Evolutionary conservation across 2,329 filamentous ascomycete species (phyloP).

Genomic region (Capronia americana): DNA sequence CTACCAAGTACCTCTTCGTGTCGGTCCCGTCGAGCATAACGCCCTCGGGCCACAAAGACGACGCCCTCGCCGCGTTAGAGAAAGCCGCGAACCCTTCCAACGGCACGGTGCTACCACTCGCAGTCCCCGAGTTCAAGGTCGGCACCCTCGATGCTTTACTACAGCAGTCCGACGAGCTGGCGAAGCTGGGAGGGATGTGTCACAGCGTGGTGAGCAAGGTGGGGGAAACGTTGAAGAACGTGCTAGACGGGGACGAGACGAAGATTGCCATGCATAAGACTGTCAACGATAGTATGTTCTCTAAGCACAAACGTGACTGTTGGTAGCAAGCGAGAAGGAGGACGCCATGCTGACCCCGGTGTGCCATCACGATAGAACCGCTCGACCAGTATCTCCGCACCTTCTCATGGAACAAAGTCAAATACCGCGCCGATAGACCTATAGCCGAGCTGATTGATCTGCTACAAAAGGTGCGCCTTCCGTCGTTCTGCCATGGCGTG

Average conservation of each 20-base stretch:
- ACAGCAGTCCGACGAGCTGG: conserved; percentile 92
- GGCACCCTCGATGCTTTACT: conserved; percentile 93
- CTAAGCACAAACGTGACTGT: background rate
- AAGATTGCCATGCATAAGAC: conserved; percentile 86
- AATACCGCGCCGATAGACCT: conserved; percentile 91
- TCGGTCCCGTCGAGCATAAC: conserved; percentile 89
- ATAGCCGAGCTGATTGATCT: conserved; percentile 85
- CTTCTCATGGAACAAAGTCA: conserved; percentile 97
- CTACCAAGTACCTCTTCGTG: conserved; percentile 74
- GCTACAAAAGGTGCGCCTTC: conserved; percentile 74
- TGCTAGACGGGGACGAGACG: conserved; percentile 83
- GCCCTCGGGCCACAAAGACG: conserved; percentile 77
- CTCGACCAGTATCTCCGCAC: conserved; percentile 88
- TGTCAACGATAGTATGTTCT: conserved; percentile 83
- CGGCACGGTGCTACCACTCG: conserved; percentile 76
- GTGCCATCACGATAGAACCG: conserved; percentile 70
- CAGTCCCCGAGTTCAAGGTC: conserved; percentile 95
- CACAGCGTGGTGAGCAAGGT: conserved; percentile 86
- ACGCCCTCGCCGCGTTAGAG: conserved; percentile 78
- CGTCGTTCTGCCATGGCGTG: background rate
- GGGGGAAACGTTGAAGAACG: conserved; percentile 78
- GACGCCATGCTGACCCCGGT: conserved; percentile 19
- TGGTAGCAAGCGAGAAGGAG: background rate
- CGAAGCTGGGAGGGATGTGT: conserved; percentile 82
- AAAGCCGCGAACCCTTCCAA: conserved; percentile 75